A percentile compares a stretch with the other conserved stretches of the same genome.
Evolutionary conservation across 176 grass and related monocot species (phyloP).

Genomic region (Hordeum vulgare): DNA sequence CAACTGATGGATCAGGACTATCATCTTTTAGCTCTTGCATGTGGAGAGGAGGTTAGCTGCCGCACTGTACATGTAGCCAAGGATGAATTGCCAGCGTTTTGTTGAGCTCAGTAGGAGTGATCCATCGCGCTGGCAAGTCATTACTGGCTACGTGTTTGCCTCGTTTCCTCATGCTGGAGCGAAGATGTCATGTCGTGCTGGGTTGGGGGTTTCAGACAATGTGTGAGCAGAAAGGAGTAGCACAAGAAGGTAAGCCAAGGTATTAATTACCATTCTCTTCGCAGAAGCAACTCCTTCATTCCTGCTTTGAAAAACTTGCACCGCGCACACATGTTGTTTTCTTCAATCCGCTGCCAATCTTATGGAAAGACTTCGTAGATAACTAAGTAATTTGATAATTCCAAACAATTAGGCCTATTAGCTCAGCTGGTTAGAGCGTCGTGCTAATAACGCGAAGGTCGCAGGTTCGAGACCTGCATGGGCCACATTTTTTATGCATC

Average conservation of each 20-base stretch:
- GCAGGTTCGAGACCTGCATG: conserved; percentile 97
- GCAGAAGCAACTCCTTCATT: neutral
- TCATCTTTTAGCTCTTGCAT: conserved; percentile 69
- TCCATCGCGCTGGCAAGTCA: conserved; percentile 29
- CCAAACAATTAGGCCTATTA: conserved; percentile 35
- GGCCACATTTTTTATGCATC: conserved; percentile 17
- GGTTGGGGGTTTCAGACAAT: neutral
- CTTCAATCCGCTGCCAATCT: no score
- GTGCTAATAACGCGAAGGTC: conserved; percentile 99
- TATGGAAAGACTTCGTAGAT: no score
- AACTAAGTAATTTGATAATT: no score
- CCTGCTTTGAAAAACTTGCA: no score
- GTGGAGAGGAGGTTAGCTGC: conserved; percentile 45
- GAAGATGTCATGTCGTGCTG: conserved; percentile 24
- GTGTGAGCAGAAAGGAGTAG: neutral
- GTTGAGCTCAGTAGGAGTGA: no score
- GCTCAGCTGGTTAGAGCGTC: conserved; percentile 96
- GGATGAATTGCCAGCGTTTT: conserved; percentile 70
- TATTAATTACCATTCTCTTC: neutral
- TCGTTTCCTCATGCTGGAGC: conserved; percentile 60
- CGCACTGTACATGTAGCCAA: conserved; percentile 58
- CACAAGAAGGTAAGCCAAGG: neutral
- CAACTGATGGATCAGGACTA: neutral
- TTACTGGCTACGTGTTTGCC: conserved; percentile 63
- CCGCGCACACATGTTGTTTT: no score